Conservation (phyloP, 176 grass and related monocot genomes). For the Thinopyrum elongatum region DNA sequence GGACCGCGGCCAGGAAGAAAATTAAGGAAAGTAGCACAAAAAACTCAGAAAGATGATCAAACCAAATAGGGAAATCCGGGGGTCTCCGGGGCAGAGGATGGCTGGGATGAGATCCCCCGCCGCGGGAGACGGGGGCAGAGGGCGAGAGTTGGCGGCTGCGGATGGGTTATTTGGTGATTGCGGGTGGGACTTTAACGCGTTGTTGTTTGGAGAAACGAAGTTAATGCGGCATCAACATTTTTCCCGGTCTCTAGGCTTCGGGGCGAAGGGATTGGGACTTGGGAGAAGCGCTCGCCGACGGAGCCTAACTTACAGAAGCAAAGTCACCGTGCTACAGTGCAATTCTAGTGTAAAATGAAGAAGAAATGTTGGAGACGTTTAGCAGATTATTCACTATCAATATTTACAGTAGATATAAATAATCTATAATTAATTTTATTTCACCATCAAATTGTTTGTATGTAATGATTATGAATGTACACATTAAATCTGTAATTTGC, state of each 20-base stretch:
- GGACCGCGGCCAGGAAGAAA: not conserved
- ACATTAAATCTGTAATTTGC: no score
- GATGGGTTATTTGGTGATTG: not conserved
- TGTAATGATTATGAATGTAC: no score
- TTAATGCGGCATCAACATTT: constrained; percentile 1
- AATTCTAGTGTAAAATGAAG: no score
- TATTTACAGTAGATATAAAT: no score
- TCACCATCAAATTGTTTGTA: no score
- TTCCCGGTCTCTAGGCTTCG: constrained; percentile 1
- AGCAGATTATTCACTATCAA: no score
- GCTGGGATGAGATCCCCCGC: constrained; percentile 25
- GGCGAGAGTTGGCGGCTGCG: not conserved
- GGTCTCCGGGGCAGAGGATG: not conserved
- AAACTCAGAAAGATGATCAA: not conserved
- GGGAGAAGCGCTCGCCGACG: not conserved
- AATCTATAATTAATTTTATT: no score
- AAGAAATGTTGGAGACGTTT: no score
- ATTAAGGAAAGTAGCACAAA: not conserved
- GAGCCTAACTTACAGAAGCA: no score
- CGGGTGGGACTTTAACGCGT: constrained; percentile 21
- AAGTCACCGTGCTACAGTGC: no score
- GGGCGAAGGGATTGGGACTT: constrained; percentile 14
- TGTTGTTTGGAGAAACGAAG: constrained; percentile 14
- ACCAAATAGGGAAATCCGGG: not conserved
- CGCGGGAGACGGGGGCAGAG: not conserved